These are phyloP conservation scores for Eucalyptus leucophloia DNA, from an alignment of 345 rosid genomes.

Conservation along the genomic window DNA sequence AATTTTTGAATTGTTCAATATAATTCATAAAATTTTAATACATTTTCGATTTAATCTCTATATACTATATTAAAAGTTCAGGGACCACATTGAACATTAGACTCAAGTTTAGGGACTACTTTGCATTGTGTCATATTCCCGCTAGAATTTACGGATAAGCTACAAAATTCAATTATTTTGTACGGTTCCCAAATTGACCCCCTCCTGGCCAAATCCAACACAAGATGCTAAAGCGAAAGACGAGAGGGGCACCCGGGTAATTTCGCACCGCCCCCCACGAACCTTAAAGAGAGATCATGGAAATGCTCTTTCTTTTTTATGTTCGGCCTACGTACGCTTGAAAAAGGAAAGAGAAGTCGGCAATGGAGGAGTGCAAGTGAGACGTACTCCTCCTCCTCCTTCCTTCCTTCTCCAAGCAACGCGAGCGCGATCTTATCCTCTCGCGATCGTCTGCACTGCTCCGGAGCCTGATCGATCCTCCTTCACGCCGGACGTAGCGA, in stretches of 20 bases:
- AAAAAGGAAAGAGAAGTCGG: not conserved
- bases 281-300: not conserved
- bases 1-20: too few species aligned
- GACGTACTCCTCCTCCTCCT: not conserved
- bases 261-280: not conserved
- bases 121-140: too few species aligned
- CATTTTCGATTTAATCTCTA: too few species aligned
- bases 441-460: not conserved
- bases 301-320: not conserved
- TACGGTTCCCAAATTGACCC: not conserved
- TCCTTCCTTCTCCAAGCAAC: not conserved
- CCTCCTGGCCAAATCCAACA: not conserved
- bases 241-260: not conserved
- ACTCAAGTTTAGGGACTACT: too few species aligned
- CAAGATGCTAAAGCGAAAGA: not conserved
- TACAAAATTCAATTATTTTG: not conserved
- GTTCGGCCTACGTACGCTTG: not conserved
- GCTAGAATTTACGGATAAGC: not conserved
- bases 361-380: not conserved
- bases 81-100: fast-evolving
- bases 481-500: not conserved
- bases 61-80: fast-evolving
- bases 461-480: not conserved
- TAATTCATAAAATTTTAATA: fast-evolving
- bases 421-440: not conserved